Evolutionary conservation across 441 rosid genomes (phyloP), one percentile per base, ranked within the genome.

Genomic region (Bruguiera hainesii): DNA sequence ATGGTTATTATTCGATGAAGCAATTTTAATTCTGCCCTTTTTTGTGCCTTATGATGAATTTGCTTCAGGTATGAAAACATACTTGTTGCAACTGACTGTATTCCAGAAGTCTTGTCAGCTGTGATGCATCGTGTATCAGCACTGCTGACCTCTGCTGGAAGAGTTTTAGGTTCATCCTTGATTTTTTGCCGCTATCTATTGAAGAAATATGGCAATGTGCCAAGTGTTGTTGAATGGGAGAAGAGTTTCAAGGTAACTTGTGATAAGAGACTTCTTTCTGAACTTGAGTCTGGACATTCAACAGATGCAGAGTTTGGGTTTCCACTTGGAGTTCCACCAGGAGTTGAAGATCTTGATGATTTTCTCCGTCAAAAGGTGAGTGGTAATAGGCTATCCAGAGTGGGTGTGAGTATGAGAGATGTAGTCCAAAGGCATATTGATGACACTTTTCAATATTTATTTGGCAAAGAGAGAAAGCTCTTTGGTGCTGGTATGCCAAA

Each of bases 181-280:
- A 82, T 78, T 76, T 96, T 88, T 84, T 85, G 93, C 60, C 90
- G 96, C 63, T 78, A 84, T 83, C 82, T 96, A 58, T 64, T 93
- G 78, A 91, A 83, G 81, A 90, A 85, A 82, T 96, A 87, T 74
- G 84, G 91, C 61, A 79, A 63, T 52, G 78, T 87, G 80, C 86
- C 85, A 63, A 90, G 97, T 77, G 92, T 96, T n/a, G 65, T 82
- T 62, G 96, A 93, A 72, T 93, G 98, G 99, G 87, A 88, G 84
- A 90, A 82, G 84, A 84, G 70, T 81, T 83, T 84, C 75, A 90
- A 82, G 81, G 74, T 79, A 73, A 80, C 83, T 28, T 83, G 85
- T 30, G 98, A 96, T 76, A 89, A 89, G 82, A 85, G 95, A 77
- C 89, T 96, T 56, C 75, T 90, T 66, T 87, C 98, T 79, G 98